Base-by-base conservation (phyloP, 202 grass and related monocot species). In the Digitaria exilis region DNA sequence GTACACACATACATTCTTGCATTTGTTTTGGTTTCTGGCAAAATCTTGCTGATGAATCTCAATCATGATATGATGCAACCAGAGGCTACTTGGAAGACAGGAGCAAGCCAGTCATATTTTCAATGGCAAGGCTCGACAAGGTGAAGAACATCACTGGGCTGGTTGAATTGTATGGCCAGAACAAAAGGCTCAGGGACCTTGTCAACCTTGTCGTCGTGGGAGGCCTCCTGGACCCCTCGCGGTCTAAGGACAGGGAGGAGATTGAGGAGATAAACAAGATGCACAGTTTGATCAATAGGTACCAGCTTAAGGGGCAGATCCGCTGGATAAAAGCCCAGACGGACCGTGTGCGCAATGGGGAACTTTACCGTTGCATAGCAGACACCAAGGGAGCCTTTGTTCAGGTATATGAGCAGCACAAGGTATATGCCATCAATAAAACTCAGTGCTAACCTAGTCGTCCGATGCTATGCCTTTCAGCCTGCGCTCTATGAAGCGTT, bases 401-500 rank as follows among this genome's bases (percentile, higher is more conserved):
- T 88, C 91, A 97, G 94, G 91, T 97, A 69, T 51, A 58, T 22
- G 26, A 30, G 11, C 60, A 75, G 42, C 56, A 70, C 69, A 77
- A 67, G 30, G 50, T 10, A 25, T 19, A 70, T 78, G 39, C 15
- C 25, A 26, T 37, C 61, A 28, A 80, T 34, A 61, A 56, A 66
- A 65, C 28, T 12, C 3, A 45, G 31, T 9, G 18, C 60, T 87
- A 56, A 50, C 61, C 29, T 41, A 75, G 16, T 50, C 30, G 52
- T 52, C 26, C 28, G 34, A 42, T 31, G 18, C 30, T 84, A 24
- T 58, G 25, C 61, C 58, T 82, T 78, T 52, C 78, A 94, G 94
- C 94, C 94, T 87, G 94, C 94, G 26, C 55, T 97, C 56, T 97
- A 97, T 28, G 89, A 97, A 76, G 94, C 94, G 26, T 97, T 97